phyloP scores from a whole-genome alignment of 129 eudicot species.

The Pseudognaphalium luteoalbum region DNA sequence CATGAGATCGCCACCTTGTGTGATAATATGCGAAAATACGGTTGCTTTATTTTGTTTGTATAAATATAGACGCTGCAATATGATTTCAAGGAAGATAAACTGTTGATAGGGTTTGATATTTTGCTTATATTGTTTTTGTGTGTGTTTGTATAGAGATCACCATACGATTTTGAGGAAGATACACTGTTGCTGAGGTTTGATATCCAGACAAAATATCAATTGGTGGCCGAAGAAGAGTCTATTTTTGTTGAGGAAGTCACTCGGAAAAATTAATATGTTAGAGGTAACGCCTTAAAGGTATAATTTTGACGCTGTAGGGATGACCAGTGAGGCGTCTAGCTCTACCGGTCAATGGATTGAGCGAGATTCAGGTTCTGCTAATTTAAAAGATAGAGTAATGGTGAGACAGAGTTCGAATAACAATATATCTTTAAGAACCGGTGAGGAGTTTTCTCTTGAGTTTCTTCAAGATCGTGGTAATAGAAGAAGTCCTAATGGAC shows the following conservation, averaged over 20 bases:
- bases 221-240: neutral
- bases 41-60: neutral
- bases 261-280: neutral
- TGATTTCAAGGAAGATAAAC: neutral
- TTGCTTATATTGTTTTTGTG: neutral
- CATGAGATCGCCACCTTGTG: neutral
- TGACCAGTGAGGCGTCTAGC: constrained; percentile 40
- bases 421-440: constrained; percentile 57
- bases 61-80: neutral
- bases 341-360: constrained; percentile 40
- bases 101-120: neutral
- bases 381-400: constrained; percentile 24
- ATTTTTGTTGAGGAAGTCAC: neutral
- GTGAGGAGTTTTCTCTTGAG: constrained; percentile 71
- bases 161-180: neutral
- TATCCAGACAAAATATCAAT: neutral
- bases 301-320: constrained; percentile 30
- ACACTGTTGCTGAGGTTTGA: neutral
- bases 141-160: neutral
- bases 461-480: constrained; percentile 60
- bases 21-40: neutral
- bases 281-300: constrained; percentile 6
- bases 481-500: constrained; percentile 35
- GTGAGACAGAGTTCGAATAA: constrained; percentile 32
- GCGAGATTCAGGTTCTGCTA: constrained; percentile 32